These are phyloP conservation scores for Atkinsonella texensis DNA, from an alignment of 2,329 filamentous ascomycete species.

Conservation along the genomic window DNA sequence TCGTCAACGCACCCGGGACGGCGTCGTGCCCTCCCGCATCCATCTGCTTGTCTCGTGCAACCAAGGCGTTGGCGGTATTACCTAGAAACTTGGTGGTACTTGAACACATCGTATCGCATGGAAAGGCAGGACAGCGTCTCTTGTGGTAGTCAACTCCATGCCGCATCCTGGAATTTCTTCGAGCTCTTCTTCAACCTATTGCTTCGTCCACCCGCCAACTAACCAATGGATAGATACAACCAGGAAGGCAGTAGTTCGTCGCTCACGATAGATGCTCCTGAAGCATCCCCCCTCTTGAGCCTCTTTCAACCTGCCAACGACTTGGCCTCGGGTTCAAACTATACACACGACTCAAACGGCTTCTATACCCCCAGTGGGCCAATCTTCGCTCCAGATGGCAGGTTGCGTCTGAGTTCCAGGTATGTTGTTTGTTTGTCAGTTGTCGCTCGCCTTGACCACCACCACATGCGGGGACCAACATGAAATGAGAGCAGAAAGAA, in stretches of 20 bases:
- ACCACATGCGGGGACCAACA: conserved; percentile 1
- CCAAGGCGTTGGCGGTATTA: conserved; percentile 34
- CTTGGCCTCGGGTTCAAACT: conserved; percentile 33
- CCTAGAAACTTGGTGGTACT: conserved; percentile 19
- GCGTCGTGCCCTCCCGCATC: conserved; percentile 5
- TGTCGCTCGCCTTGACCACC: conserved; percentile 11
- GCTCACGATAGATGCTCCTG: conserved; percentile 41
- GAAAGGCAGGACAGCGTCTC: conserved; percentile 24
- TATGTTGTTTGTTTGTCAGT: conserved; percentile 24
- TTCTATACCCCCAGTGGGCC: conserved; percentile 34
- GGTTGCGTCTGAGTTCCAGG: conserved; percentile 42
- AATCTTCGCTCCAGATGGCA: conserved; percentile 39
- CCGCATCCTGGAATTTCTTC: conserved; percentile 4
- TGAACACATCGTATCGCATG: conserved; percentile 20
- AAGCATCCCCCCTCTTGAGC: conserved; percentile 37
- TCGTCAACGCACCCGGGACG: conserved; percentile 5
- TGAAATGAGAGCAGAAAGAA: background rate
- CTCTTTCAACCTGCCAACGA: conserved; percentile 36
- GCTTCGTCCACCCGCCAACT: conserved; percentile 6
- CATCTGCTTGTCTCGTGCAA: conserved; percentile 24
- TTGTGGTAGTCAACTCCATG: conserved; percentile 16
- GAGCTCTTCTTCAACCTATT: conserved; percentile 6
- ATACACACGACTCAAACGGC: conserved; percentile 35
- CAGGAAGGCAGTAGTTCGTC: conserved; percentile 40
- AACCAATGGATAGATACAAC: conserved; percentile 33